Conservation (phyloP, 345 rosid genomes). For the Passiflora organensis region DNA sequence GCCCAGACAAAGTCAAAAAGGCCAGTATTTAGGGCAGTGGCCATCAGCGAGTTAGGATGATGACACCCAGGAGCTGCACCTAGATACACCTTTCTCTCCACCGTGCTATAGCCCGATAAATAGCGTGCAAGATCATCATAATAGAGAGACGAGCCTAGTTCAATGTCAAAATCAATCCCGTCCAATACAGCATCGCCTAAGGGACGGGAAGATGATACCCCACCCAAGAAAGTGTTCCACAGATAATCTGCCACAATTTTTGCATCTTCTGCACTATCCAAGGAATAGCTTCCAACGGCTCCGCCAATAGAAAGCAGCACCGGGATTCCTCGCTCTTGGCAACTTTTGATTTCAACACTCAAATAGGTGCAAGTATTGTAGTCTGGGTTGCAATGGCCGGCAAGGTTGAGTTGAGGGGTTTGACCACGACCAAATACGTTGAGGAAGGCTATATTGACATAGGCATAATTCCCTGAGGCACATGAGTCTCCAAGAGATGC, state of each 20-base stretch:
- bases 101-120: constrained; percentile 9
- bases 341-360: constrained; percentile 16
- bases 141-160: constrained; percentile 13
- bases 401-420: too few relatives aligned
- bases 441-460: too few relatives aligned
- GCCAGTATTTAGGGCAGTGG: constrained; percentile 22
- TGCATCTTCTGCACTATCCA: constrained; percentile 23
- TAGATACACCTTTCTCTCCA: constrained; percentile 19
- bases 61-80: constrained; percentile 30
- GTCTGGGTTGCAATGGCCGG: constrained; percentile 23
- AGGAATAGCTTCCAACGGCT: constrained; percentile 20
- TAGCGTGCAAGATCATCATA: constrained; percentile 24
- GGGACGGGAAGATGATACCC: constrained; percentile 26
- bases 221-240: constrained; percentile 27
- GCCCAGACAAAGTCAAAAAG: constrained; percentile 29
- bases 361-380: constrained; percentile 7
- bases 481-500: too few relatives aligned
- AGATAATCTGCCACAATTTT: constrained; percentile 17
- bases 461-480: too few relatives aligned
- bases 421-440: too few relatives aligned
- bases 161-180: constrained; percentile 30
- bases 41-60: constrained; percentile 17
- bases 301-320: constrained; percentile 32
- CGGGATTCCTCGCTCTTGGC: constrained; percentile 25
- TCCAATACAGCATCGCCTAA: constrained; percentile 19